These are phyloP conservation scores for Omphalea diandra DNA, from an alignment of 441 rosid species.

Conservation along the genomic window DNA sequence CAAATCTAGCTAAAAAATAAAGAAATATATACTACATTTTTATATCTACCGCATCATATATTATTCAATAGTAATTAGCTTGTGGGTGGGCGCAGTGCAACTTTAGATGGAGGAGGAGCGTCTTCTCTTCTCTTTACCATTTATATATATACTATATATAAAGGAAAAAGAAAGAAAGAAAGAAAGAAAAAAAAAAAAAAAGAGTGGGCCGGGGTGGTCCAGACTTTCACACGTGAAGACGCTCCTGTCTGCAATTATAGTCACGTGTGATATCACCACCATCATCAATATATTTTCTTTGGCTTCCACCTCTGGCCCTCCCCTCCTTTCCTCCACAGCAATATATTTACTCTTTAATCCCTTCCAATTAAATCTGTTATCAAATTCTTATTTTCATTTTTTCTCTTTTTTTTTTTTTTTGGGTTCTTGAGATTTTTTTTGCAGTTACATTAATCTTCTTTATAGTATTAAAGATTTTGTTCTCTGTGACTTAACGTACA, in stretches of 20 bases:
- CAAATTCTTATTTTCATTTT: too few species aligned
- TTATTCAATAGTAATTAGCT: too few species aligned
- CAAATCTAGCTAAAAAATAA: too few species aligned
- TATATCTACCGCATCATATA: too few species aligned
- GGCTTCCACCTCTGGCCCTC: slow-evolving; percentile 13
- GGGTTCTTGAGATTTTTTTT: too few species aligned
- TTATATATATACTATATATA: not conserved
- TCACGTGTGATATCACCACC: slow-evolving; percentile 56
- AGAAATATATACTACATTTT: too few species aligned
- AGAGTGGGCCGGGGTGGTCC: slow-evolving; percentile 34
- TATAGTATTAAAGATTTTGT: too few species aligned
- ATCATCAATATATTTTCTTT: slow-evolving; percentile 37
- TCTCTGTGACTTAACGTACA: too few species aligned
- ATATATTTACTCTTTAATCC: not conserved
- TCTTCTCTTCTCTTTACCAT: slow-evolving; percentile 18
- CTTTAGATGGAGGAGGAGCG: slow-evolving; percentile 56
- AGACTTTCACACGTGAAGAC: slow-evolving; percentile 80
- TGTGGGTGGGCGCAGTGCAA: slow-evolving; percentile 9
- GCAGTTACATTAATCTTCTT: too few species aligned
- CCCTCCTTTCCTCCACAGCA: not conserved
- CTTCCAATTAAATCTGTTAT: slow-evolving; percentile 13
- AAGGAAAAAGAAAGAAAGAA: not conserved
- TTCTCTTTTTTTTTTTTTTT: not conserved
- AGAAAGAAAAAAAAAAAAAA: not conserved
- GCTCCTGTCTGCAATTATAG: slow-evolving; percentile 60